Percentiles rank a stretch among this genome's conserved stretches.
Conservation (phyloP, 2,329 filamentous ascomycete genomes). For the Xylariaceae sp. region DNA sequence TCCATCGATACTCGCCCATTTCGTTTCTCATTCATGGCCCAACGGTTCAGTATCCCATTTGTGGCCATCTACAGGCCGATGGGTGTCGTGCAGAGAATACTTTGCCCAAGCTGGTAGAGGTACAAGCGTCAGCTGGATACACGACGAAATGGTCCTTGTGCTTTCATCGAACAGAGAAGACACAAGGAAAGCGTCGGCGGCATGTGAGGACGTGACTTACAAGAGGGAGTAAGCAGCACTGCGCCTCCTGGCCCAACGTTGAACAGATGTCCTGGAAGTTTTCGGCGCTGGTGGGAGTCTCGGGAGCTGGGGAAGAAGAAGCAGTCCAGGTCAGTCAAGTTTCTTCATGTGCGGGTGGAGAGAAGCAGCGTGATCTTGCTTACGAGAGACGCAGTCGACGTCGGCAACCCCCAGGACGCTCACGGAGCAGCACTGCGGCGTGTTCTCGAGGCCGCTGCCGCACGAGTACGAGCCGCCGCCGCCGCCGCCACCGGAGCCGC, state of each 20-base stretch:
- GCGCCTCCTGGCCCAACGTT: slow-evolving; percentile 36
- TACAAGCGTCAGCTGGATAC: too few species aligned
- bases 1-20: too few species aligned
- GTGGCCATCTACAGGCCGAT: too few species aligned
- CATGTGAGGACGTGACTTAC: too few species aligned
- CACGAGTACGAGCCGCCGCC: slow-evolving; percentile 4
- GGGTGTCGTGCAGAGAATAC: too few species aligned
- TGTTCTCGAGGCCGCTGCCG: slow-evolving; percentile 29
- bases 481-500: neutral
- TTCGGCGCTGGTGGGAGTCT: slow-evolving; percentile 29
- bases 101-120: too few species aligned
- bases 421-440: slow-evolving; percentile 52
- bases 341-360: neutral
- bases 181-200: too few species aligned
- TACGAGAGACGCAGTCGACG: slow-evolving; percentile 41
- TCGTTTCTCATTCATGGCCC: too few species aligned
- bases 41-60: too few species aligned
- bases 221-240: slow-evolving; percentile 44
- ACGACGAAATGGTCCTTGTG: too few species aligned
- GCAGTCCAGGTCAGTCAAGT: neutral
- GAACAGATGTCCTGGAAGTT: slow-evolving; percentile 38
- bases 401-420: slow-evolving; percentile 41
- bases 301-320: slow-evolving; percentile 20
- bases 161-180: too few species aligned
- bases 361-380: slow-evolving; percentile 9